Evolutionary conservation across 192 early-diverging fungal genomes (phyloP), one percentile per base, ranked within the genome.

Genomic region (Coemansia sp.): DNA sequence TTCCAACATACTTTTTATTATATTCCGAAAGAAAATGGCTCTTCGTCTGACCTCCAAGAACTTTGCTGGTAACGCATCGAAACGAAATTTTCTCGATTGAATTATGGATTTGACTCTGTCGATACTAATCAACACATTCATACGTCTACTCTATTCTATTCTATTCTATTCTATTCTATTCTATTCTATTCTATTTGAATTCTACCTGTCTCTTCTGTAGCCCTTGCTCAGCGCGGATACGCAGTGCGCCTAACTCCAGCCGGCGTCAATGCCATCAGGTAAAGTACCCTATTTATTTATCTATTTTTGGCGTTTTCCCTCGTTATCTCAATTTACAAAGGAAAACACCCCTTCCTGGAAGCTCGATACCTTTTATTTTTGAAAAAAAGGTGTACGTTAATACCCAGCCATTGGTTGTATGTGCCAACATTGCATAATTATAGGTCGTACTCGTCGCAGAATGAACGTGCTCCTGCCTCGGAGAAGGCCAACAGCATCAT

Each of bases 401-500:
- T n/a, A n/a, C n/a, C n/a, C n/a, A n/a, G n/a, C n/a, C n/a, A n/a
- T n/a, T n/a, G n/a, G n/a, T n/a, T n/a, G n/a, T n/a, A n/a, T n/a
- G n/a, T n/a, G n/a, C n/a, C n/a, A 42, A 42, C 21, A 15, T 18
- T 35, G 34, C 37, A 31, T 25, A n/a, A 59, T 37, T 70, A 21
- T 77, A 79, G 77, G 35, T 56, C 71, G 29, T 79, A 79, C 64
- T 67, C 71, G 64, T 61, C 71, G 35, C 52, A 75, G 46, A 80
- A 71, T 23, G 71, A 53, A 43, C 77, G 72, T 30, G 34, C 58
- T n/a, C 46, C 72, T 9, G 58, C 95, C 35, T 88, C 88, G 70
- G 79, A 88, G 67, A 92, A 91, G 84, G 96, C 96, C 53, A 83
- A 87, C 78, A 91, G 91, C 83, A 88, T 99, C 66, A 89, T 99